Evolutionary conservation across 805 yeast species (phyloP).

Genomic region (Candida pini): DNA sequence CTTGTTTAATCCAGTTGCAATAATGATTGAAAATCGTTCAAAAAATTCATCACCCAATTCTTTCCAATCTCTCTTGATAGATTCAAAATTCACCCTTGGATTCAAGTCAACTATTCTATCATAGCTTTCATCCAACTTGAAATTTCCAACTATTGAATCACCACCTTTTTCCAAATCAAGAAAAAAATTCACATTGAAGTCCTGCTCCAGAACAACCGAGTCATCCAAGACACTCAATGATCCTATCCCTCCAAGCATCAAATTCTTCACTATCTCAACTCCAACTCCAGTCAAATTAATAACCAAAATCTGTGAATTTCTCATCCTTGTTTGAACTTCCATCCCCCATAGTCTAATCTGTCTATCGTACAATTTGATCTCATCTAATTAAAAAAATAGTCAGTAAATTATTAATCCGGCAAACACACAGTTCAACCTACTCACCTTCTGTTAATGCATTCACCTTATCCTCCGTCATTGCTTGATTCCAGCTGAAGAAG

Average conservation of each 20-base stretch:
- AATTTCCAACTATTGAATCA: slow-evolving; percentile 49
- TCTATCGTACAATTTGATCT: slow-evolving; percentile 87
- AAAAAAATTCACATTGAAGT: slow-evolving; percentile 73
- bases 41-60: slow-evolving; percentile 34
- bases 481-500: too few species aligned
- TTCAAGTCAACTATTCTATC: slow-evolving; percentile 66
- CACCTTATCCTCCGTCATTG: background rate
- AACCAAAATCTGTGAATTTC: slow-evolving; percentile 65
- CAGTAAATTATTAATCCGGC: background rate
- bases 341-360: slow-evolving; percentile 96
- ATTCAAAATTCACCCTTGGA: slow-evolving; percentile 61
- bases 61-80: slow-evolving; percentile 31
- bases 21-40: slow-evolving; percentile 57
- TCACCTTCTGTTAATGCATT: slow-evolving; percentile 4
- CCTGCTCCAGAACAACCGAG: slow-evolving; percentile 48
- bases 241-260: slow-evolving; percentile 86
- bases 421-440: background rate
- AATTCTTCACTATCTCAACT: slow-evolving; percentile 75
- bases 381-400: slow-evolving; percentile 40
- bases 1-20: slow-evolving; percentile 61
- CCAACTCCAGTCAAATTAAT: slow-evolving; percentile 75
- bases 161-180: too few species aligned
- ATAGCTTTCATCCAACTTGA: slow-evolving; percentile 49
- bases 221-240: slow-evolving; percentile 64
- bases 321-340: slow-evolving; percentile 76